Base-by-base conservation (phyloP, 495 filamentous ascomycete species). In the Aspergillus avenaceus region DNA sequence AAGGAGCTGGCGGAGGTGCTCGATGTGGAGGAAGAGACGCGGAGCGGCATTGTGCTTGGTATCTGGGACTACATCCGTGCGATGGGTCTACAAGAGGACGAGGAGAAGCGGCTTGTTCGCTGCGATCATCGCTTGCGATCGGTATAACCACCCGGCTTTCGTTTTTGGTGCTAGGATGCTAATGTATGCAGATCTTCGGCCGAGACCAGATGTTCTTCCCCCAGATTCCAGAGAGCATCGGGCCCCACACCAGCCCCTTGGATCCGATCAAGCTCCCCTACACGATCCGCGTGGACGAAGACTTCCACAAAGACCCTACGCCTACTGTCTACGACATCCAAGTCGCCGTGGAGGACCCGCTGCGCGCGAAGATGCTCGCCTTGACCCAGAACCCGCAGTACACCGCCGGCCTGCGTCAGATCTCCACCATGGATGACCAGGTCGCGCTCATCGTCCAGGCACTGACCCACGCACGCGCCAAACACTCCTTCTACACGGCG, bases 61-160 rank as follows among this genome's bases (percentile, higher is more conserved):
- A 79, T 99, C 23, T 97, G 90, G 90, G 90, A 97, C 63, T 99
- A 99, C 63, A 86, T 95, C 54, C 85, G 86, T 51, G 79, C 87
- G 18, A 88, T 87, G 77, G 84, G 83, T 9, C 70, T 99, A 13
- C 87, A 92, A 62, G 92, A 97, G 55, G 89, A 96, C 47, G 91
- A 96, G 19, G 93, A 99, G 62, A 90, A 90, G 74, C 80, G 93
- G 47, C 84, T 84, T 40, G 90, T 99, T 50, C 84, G 86, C 50
- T 97, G 95, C 60, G 93, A 99, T 65, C 84, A 88, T 14, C 79
- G 83, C 14, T 61, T 98, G 49, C 80, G 77, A 72, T 80, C 78
- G 54, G 92, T 95, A 75, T 66, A 79, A 62, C n/a, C 5, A 27
- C 23, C 28, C 22, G 13, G 8, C 18, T 27, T 24, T 3, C 24